These are phyloP conservation scores for Crepidotus variabilis DNA, from an alignment of 768 basidiomycete species.

Conservation along the genomic window DNA sequence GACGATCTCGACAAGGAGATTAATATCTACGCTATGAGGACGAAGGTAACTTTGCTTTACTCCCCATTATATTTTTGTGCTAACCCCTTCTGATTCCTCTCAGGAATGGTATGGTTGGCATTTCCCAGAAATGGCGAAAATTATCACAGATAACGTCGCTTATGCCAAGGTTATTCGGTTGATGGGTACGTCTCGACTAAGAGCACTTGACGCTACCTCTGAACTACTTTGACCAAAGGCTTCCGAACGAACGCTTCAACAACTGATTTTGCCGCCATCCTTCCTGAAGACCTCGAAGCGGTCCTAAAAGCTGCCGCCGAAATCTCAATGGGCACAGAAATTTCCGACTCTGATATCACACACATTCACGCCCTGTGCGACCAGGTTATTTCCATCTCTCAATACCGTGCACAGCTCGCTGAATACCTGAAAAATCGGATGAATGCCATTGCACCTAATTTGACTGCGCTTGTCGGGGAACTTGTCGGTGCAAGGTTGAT, in stretches of 20 bases:
- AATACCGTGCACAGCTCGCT: conserved; percentile 91
- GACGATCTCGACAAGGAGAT: conserved; percentile 99
- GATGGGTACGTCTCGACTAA: conserved; percentile 64
- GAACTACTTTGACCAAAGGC: conserved; percentile 37
- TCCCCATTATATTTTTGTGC: not conserved
- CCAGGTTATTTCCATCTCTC: conserved; percentile 95
- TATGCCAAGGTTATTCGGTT: conserved; percentile 91
- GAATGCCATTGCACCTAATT: conserved; percentile 96
- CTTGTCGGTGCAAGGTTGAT: conserved; percentile 91
- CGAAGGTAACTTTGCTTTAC: conserved; percentile 62
- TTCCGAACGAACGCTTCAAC: conserved; percentile 91
- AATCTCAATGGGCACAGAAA: conserved; percentile 99
- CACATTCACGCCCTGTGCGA: conserved; percentile 97
- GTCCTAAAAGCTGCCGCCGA: conserved; percentile 94
- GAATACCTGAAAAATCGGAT: conserved; percentile 98
- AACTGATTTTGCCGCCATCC: conserved; percentile 83
- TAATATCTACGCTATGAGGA: conserved; percentile 99
- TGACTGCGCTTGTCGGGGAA: conserved; percentile 90
- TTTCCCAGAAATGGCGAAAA: conserved; percentile 99
- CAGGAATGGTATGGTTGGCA: conserved; percentile 99
- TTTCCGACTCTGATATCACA: conserved; percentile 93
- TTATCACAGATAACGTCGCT: conserved; percentile 94
- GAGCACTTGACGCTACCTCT: not conserved
- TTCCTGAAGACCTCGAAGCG: conserved; percentile 96
- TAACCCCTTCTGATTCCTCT: not conserved